A percentile compares a stretch with the other conserved stretches of the same genome.
Evolutionary conservation across 306 rosid species (phyloP).

Genomic region (Hylodesmum podocarpum): DNA sequence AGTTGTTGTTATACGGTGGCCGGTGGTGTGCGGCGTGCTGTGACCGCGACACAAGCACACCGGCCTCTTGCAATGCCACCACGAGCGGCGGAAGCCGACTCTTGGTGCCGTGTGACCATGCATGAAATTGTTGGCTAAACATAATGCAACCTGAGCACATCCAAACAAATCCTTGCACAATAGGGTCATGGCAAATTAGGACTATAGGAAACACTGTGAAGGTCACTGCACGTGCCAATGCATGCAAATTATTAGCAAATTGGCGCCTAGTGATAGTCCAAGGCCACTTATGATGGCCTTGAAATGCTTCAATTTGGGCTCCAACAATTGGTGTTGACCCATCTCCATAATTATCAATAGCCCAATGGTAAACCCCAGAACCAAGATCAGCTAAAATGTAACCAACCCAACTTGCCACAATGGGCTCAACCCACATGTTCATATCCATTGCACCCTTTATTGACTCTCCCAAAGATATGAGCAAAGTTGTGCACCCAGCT

Average conservation of each 20-base stretch:
- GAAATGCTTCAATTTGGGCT: conserved; percentile 78
- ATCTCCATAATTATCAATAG: conserved; percentile 76
- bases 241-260: conserved; percentile 77
- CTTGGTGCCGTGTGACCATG: conserved; percentile 90
- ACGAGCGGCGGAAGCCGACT: conserved; percentile 67
- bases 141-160: conserved; percentile 72
- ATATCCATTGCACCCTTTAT: conserved; percentile 28
- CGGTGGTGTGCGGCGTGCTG: conserved; percentile 78
- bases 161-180: conserved; percentile 55
- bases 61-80: conserved; percentile 61
- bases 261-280: conserved; percentile 86
- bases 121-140: conserved; percentile 97
- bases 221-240: conserved; percentile 65
- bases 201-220: conserved; percentile 63
- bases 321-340: conserved; percentile 71
- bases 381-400: conserved; percentile 81
- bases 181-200: conserved; percentile 58
- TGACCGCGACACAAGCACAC: conserved; percentile 68
- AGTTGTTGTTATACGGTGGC: conserved; percentile 75
- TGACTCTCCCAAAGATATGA: conserved; percentile 44
- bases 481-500: conserved; percentile 40
- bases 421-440: conserved; percentile 37
- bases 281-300: conserved; percentile 92
- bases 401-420: conserved; percentile 48
- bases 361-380: conserved; percentile 94